phyloP scores from a whole-genome alignment of 306 rosid genomes.

The Quercus rubra region DNA sequence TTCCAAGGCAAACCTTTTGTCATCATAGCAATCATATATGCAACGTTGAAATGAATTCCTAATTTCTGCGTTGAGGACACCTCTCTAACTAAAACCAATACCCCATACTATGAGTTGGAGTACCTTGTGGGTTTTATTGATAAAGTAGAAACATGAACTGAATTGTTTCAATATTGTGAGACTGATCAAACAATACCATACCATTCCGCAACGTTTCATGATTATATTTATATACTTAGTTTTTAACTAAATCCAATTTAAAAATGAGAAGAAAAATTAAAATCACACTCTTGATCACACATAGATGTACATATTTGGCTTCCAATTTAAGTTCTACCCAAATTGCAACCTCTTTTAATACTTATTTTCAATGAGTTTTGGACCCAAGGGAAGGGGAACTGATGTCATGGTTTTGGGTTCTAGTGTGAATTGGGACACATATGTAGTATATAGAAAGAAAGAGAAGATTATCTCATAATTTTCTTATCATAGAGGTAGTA shows the following conservation, averaged over 20 bases:
- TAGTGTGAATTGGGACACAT: neutral
- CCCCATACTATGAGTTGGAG: neutral
- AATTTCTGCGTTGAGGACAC: neutral
- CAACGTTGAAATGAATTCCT: too few species aligned
- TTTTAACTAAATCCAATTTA: too few species aligned
- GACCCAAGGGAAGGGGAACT: neutral
- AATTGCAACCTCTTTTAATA: neutral
- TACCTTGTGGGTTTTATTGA: neutral
- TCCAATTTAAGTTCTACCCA: neutral
- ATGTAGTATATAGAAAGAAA: neutral
- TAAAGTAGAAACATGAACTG: neutral
- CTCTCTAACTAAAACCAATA: neutral
- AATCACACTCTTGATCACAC: neutral
- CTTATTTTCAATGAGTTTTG: too few species aligned
- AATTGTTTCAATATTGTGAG: neutral
- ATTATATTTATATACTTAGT: too few species aligned
- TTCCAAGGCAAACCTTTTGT: neutral
- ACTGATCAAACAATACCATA: too few species aligned
- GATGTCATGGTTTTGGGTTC: neutral
- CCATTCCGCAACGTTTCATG: too few species aligned
- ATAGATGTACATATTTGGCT: neutral
- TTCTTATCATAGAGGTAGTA: neutral
- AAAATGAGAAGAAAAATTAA: neutral
- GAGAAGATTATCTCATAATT: neutral
- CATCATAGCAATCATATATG: too few species aligned